phyloP scores from a whole-genome alignment of 352 stramenopile species.

The Peronospora farinosa region DNA sequence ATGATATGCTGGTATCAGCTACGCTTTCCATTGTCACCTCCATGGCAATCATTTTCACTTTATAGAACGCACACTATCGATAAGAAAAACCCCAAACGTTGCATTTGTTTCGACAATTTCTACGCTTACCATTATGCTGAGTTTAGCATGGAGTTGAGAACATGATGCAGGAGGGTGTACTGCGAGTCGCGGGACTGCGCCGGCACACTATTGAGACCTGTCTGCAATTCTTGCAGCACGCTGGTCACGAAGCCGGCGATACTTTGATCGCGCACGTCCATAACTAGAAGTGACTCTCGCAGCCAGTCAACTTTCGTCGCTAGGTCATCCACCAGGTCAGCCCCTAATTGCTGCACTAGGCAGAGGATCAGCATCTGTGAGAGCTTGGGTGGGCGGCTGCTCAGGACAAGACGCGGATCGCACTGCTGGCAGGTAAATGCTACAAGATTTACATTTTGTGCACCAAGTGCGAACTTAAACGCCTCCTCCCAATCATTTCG shows the following conservation, averaged over 20 bases:
- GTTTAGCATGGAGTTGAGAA: constrained; percentile 81
- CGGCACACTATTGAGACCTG: constrained; percentile 54
- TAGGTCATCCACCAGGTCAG: constrained; percentile 57
- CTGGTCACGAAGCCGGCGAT: constrained; percentile 74
- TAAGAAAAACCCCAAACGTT: constrained; percentile 1
- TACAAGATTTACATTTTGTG: constrained; percentile 71
- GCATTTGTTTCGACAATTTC: constrained; percentile 20
- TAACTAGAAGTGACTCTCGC: constrained; percentile 74
- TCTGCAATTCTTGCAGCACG: constrained; percentile 72
- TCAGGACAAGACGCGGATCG: constrained; percentile 56
- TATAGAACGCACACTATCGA: background rate
- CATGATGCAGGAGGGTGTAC: constrained; percentile 78
- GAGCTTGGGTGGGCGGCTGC: constrained; percentile 57
- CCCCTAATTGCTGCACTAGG: constrained; percentile 76
- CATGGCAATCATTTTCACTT: too few relatives aligned
- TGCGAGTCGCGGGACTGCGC: constrained; percentile 62
- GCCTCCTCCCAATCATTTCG: constrained; percentile 67
- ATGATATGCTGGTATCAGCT: too few relatives aligned
- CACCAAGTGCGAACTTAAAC: constrained; percentile 76
- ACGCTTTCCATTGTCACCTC: too few relatives aligned
- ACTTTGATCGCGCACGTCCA: constrained; percentile 62
- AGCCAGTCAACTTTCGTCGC: constrained; percentile 71
- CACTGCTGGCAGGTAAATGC: constrained; percentile 62
- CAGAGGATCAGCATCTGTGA: constrained; percentile 84
- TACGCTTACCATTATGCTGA: constrained; percentile 42